These are phyloP conservation scores for Cnidoscolus chayamansa DNA, from an alignment of 441 rosid genomes.

Conservation along the genomic window DNA sequence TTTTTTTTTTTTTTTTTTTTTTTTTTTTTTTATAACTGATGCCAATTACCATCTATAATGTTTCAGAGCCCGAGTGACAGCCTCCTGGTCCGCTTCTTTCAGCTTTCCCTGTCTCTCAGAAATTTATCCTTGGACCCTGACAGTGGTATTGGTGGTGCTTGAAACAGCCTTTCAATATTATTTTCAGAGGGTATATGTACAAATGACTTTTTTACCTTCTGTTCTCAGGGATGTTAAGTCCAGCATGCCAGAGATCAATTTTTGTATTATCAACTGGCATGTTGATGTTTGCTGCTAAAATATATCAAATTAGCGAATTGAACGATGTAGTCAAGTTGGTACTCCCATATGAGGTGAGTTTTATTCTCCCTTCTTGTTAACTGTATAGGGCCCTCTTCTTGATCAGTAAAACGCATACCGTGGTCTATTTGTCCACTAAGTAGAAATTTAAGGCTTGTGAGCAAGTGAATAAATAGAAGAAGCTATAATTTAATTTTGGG, in stretches of 20 bases:
- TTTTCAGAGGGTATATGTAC: slow-evolving; percentile 9
- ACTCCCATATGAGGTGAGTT: slow-evolving; percentile 62
- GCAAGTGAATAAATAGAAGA: background rate
- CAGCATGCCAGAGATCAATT: slow-evolving; percentile 61
- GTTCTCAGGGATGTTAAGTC: slow-evolving; percentile 55
- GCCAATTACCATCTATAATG: slow-evolving; percentile 8
- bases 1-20: background rate
- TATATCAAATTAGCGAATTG: slow-evolving; percentile 59
- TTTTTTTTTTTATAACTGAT: background rate
- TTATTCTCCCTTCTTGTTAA: slow-evolving; percentile 2
- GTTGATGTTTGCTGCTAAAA: slow-evolving; percentile 78
- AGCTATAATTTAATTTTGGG: background rate
- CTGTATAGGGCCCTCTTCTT: background rate
- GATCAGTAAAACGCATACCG: background rate
- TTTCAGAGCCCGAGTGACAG: slow-evolving; percentile 63
- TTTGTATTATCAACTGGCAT: slow-evolving; percentile 57
- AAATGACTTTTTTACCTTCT: slow-evolving; percentile 17
- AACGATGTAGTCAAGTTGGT: slow-evolving; percentile 52
- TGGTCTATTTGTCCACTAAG: background rate
- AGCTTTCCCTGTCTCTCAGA: slow-evolving; percentile 74
- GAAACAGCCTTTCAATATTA: slow-evolving; percentile 16
- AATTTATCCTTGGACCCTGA: slow-evolving; percentile 50
- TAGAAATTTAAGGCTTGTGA: background rate
- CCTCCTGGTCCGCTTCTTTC: slow-evolving; percentile 69
- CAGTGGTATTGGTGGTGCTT: slow-evolving; percentile 47